Evolutionary conservation across 768 basidiomycete genomes (phyloP).

Genomic region (Chalciporus pseudorubinellus): DNA sequence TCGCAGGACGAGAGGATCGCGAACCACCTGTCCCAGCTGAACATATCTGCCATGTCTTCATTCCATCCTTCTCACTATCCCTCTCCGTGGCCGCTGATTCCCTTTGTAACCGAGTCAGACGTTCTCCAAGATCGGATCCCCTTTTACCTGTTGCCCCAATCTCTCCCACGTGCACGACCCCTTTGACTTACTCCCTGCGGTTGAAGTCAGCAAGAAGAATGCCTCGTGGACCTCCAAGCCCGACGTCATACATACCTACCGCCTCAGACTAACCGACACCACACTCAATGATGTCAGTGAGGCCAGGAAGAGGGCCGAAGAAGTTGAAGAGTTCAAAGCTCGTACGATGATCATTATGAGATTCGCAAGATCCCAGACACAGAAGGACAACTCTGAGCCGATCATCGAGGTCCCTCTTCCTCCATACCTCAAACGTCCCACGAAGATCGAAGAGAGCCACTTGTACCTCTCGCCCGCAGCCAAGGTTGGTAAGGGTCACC

Average conservation of each 20-base stretch:
- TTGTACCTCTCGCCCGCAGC: conserved; percentile 44
- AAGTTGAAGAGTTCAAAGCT: conserved; percentile 11
- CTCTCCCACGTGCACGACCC: too few relatives aligned
- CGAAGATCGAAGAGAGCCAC: conserved; percentile 40
- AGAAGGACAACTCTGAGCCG: conserved; percentile 25
- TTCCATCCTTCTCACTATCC: too few relatives aligned
- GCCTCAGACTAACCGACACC: conserved; percentile 15
- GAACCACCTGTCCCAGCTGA: too few relatives aligned
- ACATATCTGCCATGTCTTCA: too few relatives aligned
- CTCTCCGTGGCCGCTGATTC: too few relatives aligned
- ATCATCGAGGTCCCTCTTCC: conserved; percentile 31
- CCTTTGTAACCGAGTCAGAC: too few relatives aligned
- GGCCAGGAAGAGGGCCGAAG: conserved; percentile 5
- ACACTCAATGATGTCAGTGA: not conserved
- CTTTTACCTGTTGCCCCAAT: too few relatives aligned
- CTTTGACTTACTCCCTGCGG: conserved; percentile 28
- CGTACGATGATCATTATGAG: conserved; percentile 21
- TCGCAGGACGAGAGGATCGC: too few relatives aligned
- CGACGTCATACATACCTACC: conserved; percentile 33
- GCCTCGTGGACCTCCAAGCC: conserved; percentile 29
- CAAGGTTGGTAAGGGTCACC: conserved; percentile 45
- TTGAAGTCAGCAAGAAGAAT: not conserved
- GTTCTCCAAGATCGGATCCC: too few relatives aligned
- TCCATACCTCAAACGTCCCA: conserved; percentile 22
- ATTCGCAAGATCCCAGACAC: conserved; percentile 16